phyloP scores from a whole-genome alignment of 352 stramenopile genomes.

The Pythium pectinolyticum region DNA sequence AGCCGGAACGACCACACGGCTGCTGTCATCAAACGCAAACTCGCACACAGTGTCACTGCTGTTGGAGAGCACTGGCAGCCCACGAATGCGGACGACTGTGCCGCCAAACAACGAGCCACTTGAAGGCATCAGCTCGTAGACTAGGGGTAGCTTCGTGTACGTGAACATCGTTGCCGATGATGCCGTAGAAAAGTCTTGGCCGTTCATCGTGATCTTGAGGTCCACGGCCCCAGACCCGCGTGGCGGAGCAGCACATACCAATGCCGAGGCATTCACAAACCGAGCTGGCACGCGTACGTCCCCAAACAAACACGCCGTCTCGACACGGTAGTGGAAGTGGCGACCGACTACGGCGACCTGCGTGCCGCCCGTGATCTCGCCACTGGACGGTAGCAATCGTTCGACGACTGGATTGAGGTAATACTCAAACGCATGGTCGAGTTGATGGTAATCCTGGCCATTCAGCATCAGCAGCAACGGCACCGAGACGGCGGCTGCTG shows the following conservation, averaged over 20 bases:
- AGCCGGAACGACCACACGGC: neutral
- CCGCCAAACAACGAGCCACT: conserved; percentile 33
- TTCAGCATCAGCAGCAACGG: conserved; percentile 75
- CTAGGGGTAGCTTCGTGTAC: conserved; percentile 45
- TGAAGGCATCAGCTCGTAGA: conserved; percentile 46
- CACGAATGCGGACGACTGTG: conserved; percentile 38
- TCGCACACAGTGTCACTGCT: conserved; percentile 1
- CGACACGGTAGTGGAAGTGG: conserved; percentile 56
- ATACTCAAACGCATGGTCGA: conserved; percentile 64
- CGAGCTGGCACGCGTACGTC: conserved; percentile 37
- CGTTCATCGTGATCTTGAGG: conserved; percentile 65
- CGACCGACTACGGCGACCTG: conserved; percentile 54
- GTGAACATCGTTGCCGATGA: conserved; percentile 31
- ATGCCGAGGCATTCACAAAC: conserved; percentile 56
- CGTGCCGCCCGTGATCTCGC: conserved; percentile 52
- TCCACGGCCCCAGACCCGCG: conserved; percentile 29
- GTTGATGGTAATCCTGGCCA: conserved; percentile 57
- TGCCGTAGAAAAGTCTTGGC: conserved; percentile 66
- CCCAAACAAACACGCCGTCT: conserved; percentile 60
- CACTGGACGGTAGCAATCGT: conserved; percentile 40
- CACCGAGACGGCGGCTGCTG: conserved; percentile 26
- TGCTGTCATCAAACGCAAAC: conserved; percentile 3
- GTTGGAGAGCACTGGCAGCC: conserved; percentile 27
- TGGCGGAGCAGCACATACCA: conserved; percentile 60
- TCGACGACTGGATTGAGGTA: conserved; percentile 44